phyloP scores from a whole-genome alignment of 164 flowering plant species.

The Liriodendron chinense region DNA sequence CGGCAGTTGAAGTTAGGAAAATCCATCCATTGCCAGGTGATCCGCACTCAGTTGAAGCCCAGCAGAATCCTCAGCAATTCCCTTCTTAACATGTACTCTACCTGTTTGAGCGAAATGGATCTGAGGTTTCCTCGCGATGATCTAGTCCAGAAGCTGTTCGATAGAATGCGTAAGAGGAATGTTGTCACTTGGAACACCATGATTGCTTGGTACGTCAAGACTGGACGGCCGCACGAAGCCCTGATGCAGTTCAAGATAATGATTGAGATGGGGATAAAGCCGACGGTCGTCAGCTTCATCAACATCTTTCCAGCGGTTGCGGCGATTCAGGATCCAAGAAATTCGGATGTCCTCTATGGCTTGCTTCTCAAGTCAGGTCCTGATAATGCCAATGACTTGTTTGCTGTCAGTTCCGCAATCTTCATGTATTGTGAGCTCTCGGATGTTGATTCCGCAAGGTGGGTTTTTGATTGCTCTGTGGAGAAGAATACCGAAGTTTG shows the following conservation, averaged over 20 bases:
- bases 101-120: conserved; percentile 30
- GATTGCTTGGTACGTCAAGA: conserved; percentile 71
- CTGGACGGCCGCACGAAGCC: conserved; percentile 42
- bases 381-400: conserved; percentile 53
- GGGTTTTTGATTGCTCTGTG: conserved; percentile 47
- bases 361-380: conserved; percentile 57
- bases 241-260: conserved; percentile 50
- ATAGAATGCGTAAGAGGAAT: conserved; percentile 59
- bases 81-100: conserved; percentile 72
- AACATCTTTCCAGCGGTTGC: conserved; percentile 79
- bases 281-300: conserved; percentile 68
- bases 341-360: conserved; percentile 54
- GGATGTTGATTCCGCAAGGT: conserved; percentile 49
- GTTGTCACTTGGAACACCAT: conserved; percentile 81
- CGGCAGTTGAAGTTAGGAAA: conserved; percentile 52
- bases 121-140: conserved; percentile 23
- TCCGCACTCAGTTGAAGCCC: conserved; percentile 46
- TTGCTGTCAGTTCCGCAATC: conserved; percentile 72
- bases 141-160: conserved; percentile 56
- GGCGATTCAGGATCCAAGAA: conserved; percentile 24
- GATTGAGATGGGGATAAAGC: conserved; percentile 55
- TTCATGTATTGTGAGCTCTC: conserved; percentile 68
- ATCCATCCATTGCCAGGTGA: conserved; percentile 66
- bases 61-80: conserved; percentile 73
- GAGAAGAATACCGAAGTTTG: conserved; percentile 77